Percentiles rank a stretch among this genome's conserved stretches.
phyloP scores from a whole-genome alignment of 2,329 filamentous ascomycete species.

The Tolypocladium pustulatum region DNA sequence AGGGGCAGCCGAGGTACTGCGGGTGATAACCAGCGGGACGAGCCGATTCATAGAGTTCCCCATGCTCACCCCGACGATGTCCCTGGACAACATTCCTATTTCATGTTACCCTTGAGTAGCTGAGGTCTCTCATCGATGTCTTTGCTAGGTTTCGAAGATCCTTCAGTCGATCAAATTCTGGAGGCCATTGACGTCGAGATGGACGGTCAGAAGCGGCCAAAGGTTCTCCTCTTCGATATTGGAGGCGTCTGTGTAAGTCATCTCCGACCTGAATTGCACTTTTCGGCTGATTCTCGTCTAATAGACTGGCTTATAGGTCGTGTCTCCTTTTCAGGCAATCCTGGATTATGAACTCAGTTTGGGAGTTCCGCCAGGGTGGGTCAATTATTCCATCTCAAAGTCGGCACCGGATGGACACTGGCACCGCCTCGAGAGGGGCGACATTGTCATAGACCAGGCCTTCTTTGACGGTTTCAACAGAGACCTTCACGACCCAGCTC shows the following conservation, averaged over 20 bases:
- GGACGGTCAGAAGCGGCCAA: slow-evolving; percentile 42
- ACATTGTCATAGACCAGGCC: slow-evolving; percentile 59
- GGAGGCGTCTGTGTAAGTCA: slow-evolving; percentile 87
- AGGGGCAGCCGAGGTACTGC: slow-evolving; percentile 6
- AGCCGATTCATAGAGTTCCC: background rate
- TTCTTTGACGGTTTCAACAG: slow-evolving; percentile 70
- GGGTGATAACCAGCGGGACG: background rate
- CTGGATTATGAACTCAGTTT: slow-evolving; percentile 74
- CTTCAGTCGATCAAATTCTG: slow-evolving; percentile 13
- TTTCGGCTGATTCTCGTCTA: background rate
- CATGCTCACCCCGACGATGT: background rate
- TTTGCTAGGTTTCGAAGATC: background rate
- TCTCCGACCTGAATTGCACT: background rate
- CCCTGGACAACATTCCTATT: background rate
- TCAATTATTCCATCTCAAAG: slow-evolving; percentile 81
- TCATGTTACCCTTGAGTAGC: background rate
- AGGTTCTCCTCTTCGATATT: slow-evolving; percentile 85
- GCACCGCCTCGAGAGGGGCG: slow-evolving; percentile 80
- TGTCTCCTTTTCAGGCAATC: slow-evolving; percentile 87
- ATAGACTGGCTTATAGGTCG: slow-evolving; percentile 47
- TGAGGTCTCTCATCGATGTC: background rate
- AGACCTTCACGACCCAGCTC: slow-evolving; percentile 55
- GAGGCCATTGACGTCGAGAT: slow-evolving; percentile 24
- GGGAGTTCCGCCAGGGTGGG: slow-evolving; percentile 74
- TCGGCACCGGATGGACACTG: slow-evolving; percentile 72